These are phyloP conservation scores for Xanthoconium purpureum DNA, from an alignment of 768 basidiomycete species.

Conservation along the genomic window DNA sequence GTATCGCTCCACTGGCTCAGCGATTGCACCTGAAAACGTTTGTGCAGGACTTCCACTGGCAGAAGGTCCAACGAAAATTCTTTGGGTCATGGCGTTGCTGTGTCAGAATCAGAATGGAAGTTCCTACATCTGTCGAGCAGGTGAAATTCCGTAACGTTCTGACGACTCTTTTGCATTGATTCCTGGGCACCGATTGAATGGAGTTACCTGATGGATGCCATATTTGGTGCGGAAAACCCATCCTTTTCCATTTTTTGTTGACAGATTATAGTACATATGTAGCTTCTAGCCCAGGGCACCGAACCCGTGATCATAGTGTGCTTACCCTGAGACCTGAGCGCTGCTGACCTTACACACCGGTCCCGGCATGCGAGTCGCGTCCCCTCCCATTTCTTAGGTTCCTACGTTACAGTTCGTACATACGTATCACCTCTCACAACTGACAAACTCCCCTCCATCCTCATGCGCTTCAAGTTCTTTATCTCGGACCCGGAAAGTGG, in stretches of 20 bases:
- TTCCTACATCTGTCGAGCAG: no score
- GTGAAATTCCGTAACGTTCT: no score
- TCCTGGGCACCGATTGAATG: background rate
- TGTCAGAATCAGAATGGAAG: constrained; percentile 8
- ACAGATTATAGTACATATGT: no score
- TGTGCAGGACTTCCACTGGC: no score
- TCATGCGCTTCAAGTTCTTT: background rate
- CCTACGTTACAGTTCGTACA: background rate
- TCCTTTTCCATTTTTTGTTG: no score
- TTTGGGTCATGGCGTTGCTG: background rate
- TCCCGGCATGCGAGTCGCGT: no score
- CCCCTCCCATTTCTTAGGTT: no score
- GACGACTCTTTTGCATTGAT: no score
- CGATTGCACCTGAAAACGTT: no score
- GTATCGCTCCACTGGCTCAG: background rate
- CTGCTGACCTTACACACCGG: background rate
- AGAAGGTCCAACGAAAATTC: background rate
- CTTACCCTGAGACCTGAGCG: background rate
- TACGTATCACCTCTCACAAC: background rate
- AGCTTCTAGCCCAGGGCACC: constrained; percentile 14
- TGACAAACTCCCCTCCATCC: background rate
- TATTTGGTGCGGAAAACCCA: no score
- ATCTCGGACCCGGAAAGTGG: background rate
- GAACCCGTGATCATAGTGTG: background rate
- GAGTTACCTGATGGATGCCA: no score